A percentile compares a stretch with the other conserved stretches of the same genome.
phyloP scores from a whole-genome alignment of 768 basidiomycete genomes.

The Termitomyces sp. region DNA sequence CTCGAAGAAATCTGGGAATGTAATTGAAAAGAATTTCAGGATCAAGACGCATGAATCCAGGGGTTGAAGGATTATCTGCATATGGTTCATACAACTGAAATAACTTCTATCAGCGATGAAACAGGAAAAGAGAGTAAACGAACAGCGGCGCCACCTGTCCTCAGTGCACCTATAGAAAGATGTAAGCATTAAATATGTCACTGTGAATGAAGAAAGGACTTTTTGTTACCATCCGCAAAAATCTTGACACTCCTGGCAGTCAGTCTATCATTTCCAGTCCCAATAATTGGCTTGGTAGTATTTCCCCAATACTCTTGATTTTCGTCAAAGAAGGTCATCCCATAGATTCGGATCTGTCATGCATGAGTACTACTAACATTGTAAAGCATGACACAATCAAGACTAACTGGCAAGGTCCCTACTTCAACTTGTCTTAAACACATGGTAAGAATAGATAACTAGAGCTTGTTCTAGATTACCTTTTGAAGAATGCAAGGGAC shows the following conservation, averaged over 20 bases:
- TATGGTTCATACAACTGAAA: constrained; percentile 77
- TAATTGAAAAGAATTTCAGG: constrained; percentile 57
- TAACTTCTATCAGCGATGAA: neutral
- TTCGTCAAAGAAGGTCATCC: constrained; percentile 72
- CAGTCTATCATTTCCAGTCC: constrained; percentile 58
- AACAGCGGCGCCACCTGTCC: constrained; percentile 89
- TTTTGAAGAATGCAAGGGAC: constrained; percentile 72
- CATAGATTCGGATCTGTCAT: constrained; percentile 70
- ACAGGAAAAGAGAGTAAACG: neutral
- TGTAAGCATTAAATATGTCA: constrained; percentile 4
- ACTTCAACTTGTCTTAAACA: constrained; percentile 55
- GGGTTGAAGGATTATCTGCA: constrained; percentile 69
- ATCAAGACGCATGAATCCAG: constrained; percentile 74
- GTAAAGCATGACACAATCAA: neutral
- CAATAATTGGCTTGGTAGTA: constrained; percentile 48
- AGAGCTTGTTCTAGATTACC: constrained; percentile 33
- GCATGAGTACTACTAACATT: constrained; percentile 6
- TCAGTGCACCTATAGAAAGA: constrained; percentile 60
- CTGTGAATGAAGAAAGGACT: constrained; percentile 1
- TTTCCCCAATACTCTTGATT: constrained; percentile 74
- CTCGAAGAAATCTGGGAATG: constrained; percentile 67
- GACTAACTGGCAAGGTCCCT: constrained; percentile 56
- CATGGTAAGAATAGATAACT: constrained; percentile 3
- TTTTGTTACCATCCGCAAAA: constrained; percentile 60
- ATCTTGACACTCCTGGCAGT: constrained; percentile 76